These are phyloP conservation scores for Monilinia fructicola DNA, from an alignment of 2,329 filamentous ascomycete genomes.

Conservation along the genomic window DNA sequence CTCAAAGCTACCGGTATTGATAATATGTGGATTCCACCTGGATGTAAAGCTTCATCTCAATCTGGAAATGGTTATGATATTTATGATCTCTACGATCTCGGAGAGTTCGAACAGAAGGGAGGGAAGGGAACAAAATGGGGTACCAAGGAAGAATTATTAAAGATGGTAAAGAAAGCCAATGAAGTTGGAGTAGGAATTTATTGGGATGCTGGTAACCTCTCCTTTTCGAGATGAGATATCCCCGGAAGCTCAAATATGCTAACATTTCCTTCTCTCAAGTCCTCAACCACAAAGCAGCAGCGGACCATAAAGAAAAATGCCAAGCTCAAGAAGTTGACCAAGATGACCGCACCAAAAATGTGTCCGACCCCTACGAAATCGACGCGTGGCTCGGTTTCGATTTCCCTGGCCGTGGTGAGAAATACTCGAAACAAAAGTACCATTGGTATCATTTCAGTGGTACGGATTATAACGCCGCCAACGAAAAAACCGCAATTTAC, in stretches of 20 bases:
- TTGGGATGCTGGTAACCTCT: slow-evolving; percentile 56
- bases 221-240: neutral
- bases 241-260: neutral
- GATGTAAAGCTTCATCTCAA: slow-evolving; percentile 63
- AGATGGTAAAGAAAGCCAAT: slow-evolving; percentile 52
- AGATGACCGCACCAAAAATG: slow-evolving; percentile 56
- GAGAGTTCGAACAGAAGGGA: slow-evolving; percentile 73
- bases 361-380: slow-evolving; percentile 59
- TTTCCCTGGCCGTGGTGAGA: slow-evolving; percentile 59
- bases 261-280: slow-evolving; percentile 44
- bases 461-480: slow-evolving; percentile 61
- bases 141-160: slow-evolving; percentile 57
- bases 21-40: slow-evolving; percentile 68
- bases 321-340: slow-evolving; percentile 63
- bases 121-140: slow-evolving; percentile 67
- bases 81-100: slow-evolving; percentile 69
- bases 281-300: slow-evolving; percentile 70
- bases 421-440: slow-evolving; percentile 63
- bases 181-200: slow-evolving; percentile 57
- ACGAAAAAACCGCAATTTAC: slow-evolving; percentile 61
- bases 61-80: slow-evolving; percentile 67
- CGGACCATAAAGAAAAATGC: slow-evolving; percentile 63
- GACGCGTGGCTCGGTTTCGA: slow-evolving; percentile 67
- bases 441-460: slow-evolving; percentile 67
- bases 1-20: slow-evolving; percentile 61